Evolutionary conservation across 495 filamentous ascomycete genomes (phyloP).

Genomic region (Neurospora sp.): DNA sequence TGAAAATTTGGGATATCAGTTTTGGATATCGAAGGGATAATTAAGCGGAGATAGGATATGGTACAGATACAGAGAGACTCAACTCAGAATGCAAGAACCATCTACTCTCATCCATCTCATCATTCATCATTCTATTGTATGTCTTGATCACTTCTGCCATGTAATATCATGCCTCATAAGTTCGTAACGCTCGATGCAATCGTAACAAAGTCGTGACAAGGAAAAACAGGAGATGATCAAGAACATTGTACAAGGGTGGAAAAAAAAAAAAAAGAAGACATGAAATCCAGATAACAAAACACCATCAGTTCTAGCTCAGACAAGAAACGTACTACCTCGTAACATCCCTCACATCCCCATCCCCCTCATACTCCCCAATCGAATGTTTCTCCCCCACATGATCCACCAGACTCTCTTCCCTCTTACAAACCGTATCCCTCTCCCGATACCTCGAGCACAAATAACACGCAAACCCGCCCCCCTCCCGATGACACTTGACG

Average conservation of each 20-base stretch:
- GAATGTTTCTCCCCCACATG: conserved; percentile 21
- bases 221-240: not conserved
- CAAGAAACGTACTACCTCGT: not conserved
- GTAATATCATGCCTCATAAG: not conserved
- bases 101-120: not conserved
- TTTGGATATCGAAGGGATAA: not conserved
- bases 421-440: conserved; percentile 19
- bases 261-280: not conserved
- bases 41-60: not conserved
- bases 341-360: conserved; percentile 21
- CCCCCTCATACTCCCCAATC: conserved; percentile 17
- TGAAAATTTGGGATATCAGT: not conserved
- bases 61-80: not conserved
- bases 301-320: not conserved
- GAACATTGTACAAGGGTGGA: not conserved
- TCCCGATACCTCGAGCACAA: conserved; percentile 18
- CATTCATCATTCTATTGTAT: not conserved
- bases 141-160: not conserved
- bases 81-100: not conserved
- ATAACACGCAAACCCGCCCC: conserved; percentile 21
- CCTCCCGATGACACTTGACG: conserved; percentile 26
- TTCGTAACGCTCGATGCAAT: not conserved
- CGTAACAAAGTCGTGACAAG: not conserved
- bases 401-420: conserved; percentile 17
- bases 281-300: not conserved